Base-by-base conservation (phyloP, 2,329 filamentous ascomycete genomes). In the Neonectria hederae region DNA sequence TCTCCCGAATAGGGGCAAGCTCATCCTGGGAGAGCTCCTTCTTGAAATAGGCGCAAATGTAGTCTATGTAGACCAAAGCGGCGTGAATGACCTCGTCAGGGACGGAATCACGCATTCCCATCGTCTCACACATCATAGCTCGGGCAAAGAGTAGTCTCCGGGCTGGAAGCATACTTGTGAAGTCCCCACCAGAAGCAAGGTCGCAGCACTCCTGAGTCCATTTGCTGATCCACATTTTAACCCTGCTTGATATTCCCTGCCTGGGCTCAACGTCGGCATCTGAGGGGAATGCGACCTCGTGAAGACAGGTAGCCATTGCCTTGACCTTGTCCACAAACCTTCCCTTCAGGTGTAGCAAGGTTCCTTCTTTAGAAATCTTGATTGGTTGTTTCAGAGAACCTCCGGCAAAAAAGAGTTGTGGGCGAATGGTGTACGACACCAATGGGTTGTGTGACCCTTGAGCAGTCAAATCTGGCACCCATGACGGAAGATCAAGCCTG, bases 281-380 rank as follows among this genome's bases (percentile, higher is more conserved):
- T 1, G 13, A 13, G 30, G 54, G 24, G 14, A 24, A n/a, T 19
- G 30, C 13, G 45, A 49, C 17, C 0, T 57, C 57, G 11, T 9
- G 3, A 11, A 46, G 28, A 24, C 5, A 19, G 3, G 5, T 22
- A 11, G 40, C 49, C 7, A 19, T 60, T 21, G 38, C 43, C 30
- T 53, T 46, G 4, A 60, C 40, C 2, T 28, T 40, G n/a, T 60
- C 57, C 21, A 60, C 30, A n/a, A 54, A 19, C 6, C 57, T 30
- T 3, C 57, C 57, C 8, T 24, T 35, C 19, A 60, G 51, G n/a
- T 60, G 57, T 4, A 60, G 32, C 42, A 54, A 21, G 38, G 14
- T 30, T 13, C 14, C 24, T 21, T 59, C 22, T 4, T 28, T 19
- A 9, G 56, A 45, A 2, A 30, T 42, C 11, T 17, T 21, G 7